Percentiles rank a stretch among this genome's conserved stretches.
Conservation (phyloP, 2,329 filamentous ascomycete species). For the Fusarium dlaminii region DNA sequence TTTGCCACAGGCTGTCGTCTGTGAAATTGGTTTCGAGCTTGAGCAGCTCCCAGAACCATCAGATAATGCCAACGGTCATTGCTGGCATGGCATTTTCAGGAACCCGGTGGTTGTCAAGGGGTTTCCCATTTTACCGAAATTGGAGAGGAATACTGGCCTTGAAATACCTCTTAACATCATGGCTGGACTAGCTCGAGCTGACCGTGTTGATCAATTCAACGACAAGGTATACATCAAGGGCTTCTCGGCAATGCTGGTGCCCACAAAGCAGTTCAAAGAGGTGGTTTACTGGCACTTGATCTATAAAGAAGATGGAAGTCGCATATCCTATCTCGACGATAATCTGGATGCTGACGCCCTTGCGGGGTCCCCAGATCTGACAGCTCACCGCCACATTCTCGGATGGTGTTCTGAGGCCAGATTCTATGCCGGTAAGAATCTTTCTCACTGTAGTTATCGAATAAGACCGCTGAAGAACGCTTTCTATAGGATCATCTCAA, state of each 20-base stretch:
- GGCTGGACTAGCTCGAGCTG: neutral
- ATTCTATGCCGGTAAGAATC: neutral
- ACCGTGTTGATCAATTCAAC: neutral
- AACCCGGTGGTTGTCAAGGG: neutral
- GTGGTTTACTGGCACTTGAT: neutral
- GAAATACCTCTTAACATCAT: neutral
- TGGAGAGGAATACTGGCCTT: neutral
- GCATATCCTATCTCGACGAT: neutral
- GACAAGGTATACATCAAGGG: neutral
- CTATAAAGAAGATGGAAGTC: neutral
- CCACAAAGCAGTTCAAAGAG: accelerated
- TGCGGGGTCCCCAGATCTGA: neutral
- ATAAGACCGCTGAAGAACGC: accelerated
- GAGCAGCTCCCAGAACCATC: neutral
- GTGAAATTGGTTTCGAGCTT: accelerated
- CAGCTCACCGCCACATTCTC: neutral
- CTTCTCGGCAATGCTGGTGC: neutral
- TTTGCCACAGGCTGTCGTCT: neutral
- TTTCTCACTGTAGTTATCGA: accelerated
- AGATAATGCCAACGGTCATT: neutral
- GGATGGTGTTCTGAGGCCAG: neutral
- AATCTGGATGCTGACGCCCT: accelerated
- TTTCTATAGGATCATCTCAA: neutral
- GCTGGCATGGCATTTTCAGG: neutral
- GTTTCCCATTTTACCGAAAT: neutral